Conservation (phyloP, 108 stramenopile genomes). For the Chaetoceros tenuissimus region DNA sequence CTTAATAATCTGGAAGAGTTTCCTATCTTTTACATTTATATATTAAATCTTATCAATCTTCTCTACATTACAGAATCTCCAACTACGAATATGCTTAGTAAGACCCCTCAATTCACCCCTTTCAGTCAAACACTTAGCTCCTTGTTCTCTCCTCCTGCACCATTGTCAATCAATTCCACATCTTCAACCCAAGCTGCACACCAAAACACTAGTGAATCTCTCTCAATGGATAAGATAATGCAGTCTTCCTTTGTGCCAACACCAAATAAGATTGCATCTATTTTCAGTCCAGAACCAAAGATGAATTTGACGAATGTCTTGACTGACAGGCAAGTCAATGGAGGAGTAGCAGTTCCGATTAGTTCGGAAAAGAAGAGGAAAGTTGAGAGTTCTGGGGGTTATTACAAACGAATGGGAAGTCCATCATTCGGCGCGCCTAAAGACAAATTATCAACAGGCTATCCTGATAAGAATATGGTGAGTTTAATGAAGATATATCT, state of each 20-base stretch:
- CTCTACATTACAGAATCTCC: not conserved
- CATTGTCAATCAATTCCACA: no score
- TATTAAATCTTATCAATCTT: no score
- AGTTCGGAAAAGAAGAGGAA: not conserved
- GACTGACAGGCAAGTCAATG: not conserved
- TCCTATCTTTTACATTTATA: no score
- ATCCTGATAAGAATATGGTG: not conserved
- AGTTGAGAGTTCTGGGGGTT: not conserved
- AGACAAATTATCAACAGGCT: not conserved
- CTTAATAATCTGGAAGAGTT: not conserved
- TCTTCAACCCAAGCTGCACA: no score
- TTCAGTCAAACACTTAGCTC: not conserved
- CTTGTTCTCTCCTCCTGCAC: not conserved
- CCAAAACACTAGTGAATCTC: no score
- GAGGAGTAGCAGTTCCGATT: not conserved
- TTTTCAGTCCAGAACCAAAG: not conserved
- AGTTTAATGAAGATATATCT: not conserved
- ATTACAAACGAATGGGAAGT: not conserved
- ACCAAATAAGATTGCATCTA: not conserved
- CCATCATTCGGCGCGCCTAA: not conserved
- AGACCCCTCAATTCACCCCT: not conserved
- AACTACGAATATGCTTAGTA: not conserved
- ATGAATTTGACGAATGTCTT: not conserved
- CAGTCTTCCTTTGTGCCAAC: not conserved
- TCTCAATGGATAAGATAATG: not conserved